Evolutionary conservation across 176 grass and related monocot genomes (phyloP), one percentile per base, ranked within the genome.

Genomic region (Aechmea fasciata): DNA sequence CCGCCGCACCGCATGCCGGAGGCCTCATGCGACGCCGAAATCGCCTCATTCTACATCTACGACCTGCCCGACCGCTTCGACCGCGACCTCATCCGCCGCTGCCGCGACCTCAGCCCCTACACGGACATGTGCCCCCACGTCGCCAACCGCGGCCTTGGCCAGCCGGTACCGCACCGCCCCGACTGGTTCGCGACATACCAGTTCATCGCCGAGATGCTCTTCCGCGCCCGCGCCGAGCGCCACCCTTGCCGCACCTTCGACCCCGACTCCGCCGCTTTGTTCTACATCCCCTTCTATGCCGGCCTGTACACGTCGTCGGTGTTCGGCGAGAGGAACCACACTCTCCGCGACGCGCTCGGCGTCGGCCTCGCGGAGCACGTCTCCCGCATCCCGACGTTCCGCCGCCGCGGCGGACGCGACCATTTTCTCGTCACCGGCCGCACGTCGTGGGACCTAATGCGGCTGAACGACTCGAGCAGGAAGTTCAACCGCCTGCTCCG

Each of bases 21-120:
- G n/a, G 33, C 5, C 1, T 41, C 33, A 41, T 41, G 33, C 33
- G 33, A 8, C 33, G 6, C 33, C 33, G 33, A 41, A 4, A 41
- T 41, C 33, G 33, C 33, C 33, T 41, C 33, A 41, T 41, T 41
- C 33, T 41, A 41, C 33, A 41, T 41, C 33, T 41, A 41, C 33
- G 33, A 83, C 7, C 53, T 91, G 20, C 88, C 88, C 1, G 52
- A 72, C n/a, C 65, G 77, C 15, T 87, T 91, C 83, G 84, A 91
- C 66, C 8, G 51, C 2, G 77, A 63, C 59, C 73, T 91, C 2
- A 49, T 91, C 74, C 88, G 70, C 5, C 19, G 69, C 41, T 91
- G 88, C 80, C 77, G 65, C 22, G 68, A 78, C 10, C 70, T 87
- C 19, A 80, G 70, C 2, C 29, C 47, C 48, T 91, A 80, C 84